Base-by-base conservation (phyloP, 2,329 filamentous ascomycete genomes). In the Penicillium hesseltinei region DNA sequence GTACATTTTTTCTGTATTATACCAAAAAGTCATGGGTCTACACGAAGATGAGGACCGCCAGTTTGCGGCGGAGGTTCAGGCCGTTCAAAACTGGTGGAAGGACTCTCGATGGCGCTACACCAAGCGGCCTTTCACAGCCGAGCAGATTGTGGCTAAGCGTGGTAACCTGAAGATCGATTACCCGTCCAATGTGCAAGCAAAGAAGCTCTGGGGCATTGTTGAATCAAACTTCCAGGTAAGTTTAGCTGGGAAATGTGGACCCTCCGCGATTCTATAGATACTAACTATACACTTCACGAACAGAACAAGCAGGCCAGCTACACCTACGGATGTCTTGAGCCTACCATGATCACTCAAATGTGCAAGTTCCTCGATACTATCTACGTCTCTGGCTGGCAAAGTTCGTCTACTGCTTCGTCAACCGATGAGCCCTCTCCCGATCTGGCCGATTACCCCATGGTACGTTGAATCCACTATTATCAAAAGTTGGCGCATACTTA, bases 291-390 rank as follows among this genome's bases (percentile, higher is more conserved):
- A 31, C 27, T 29, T 19, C 17, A 19, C 21, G 7, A 51, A 57
- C 66, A 96, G 90, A 89, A 84, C 71, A 86, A 86, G 69, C 89
- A 94, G 71, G 90, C 90, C 47, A 95, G 91, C 78, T 96, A 88
- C 80, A 99, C 94, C 57, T 99, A 97, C 73, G 94, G 94, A 71
- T 97, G 94, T 79, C 83, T 99, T 64, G 94, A 99, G 73, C 94
- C 94, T 11, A 96, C 96, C 56, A 97, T 97, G 90, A 85, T 99
- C 74, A 97, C 94, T 29, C 94, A 99, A 77, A 99, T 99, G 94
- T 93, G 93, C 69, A 96, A 97, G 79, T 97, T 95, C 77, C 84
- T 99, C 61, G 94, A 99, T 73, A 99, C 94, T 35, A 91, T 99
- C 74, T 99, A 99, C 76, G 94, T 99, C 61, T 97, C 94, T 54